A percentile compares a stretch with the other conserved stretches of the same genome.
phyloP scores from a whole-genome alignment of 352 stramenopile species.

The Phytophthora tentaculata region DNA sequence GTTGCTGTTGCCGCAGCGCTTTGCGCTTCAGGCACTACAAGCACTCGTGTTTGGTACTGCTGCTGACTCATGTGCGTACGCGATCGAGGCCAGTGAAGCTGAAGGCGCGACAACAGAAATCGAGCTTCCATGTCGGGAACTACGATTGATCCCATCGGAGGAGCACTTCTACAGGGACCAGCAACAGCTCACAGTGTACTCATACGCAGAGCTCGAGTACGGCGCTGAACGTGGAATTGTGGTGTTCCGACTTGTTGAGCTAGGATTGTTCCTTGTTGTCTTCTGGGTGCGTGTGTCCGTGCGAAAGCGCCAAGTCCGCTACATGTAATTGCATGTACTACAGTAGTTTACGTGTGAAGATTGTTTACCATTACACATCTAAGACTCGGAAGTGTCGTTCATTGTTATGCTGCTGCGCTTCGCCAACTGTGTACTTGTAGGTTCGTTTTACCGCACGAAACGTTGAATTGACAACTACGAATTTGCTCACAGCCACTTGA shows the following conservation, averaged over 20 bases:
- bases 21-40: slow-evolving; percentile 31
- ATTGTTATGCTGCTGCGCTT: slow-evolving; percentile 25
- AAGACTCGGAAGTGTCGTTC: slow-evolving; percentile 23
- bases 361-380: slow-evolving; percentile 12
- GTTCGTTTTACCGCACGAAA: slow-evolving; percentile 4
- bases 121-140: slow-evolving; percentile 27
- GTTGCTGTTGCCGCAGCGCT: slow-evolving; percentile 28
- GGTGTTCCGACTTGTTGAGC: slow-evolving; percentile 17
- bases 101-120: not conserved
- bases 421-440: no score
- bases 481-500: slow-evolving; percentile 66
- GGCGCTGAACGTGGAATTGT: slow-evolving; percentile 17
- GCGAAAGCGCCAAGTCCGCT: slow-evolving; percentile 13
- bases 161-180: slow-evolving; percentile 4
- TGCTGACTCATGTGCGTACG: slow-evolving; percentile 20
- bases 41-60: slow-evolving; percentile 33
- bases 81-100: not conserved
- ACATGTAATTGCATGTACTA: no score
- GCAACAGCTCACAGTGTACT: slow-evolving; percentile 30
- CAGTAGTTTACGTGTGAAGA: not conserved
- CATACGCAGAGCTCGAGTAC: slow-evolving; percentile 34
- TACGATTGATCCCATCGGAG: slow-evolving; percentile 27
- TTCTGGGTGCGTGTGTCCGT: slow-evolving; percentile 28
- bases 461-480: slow-evolving; percentile 4
- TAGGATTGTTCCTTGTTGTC: slow-evolving; percentile 26